These are phyloP conservation scores for Amorphotheca resinae DNA, from an alignment of 495 filamentous ascomycete species.

Conservation along the genomic window DNA sequence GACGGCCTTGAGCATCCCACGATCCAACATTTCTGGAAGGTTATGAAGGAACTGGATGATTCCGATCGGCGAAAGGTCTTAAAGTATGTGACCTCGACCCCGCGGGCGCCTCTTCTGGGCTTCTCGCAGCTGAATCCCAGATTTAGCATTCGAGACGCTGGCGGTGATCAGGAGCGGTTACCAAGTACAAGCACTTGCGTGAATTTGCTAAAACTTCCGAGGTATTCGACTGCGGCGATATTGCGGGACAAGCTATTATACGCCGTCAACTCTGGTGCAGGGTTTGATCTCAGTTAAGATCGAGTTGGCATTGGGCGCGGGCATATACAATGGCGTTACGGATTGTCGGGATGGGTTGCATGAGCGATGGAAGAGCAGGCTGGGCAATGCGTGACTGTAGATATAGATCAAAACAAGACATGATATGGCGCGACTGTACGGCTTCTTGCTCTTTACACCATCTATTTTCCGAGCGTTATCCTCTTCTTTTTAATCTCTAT, in stretches of 20 bases:
- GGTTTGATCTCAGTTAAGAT: slow-evolving; percentile 73
- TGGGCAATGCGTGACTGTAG: not conserved
- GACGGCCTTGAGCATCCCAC: slow-evolving; percentile 77
- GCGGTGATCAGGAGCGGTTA: slow-evolving; percentile 62
- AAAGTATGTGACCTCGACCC: slow-evolving; percentile 91
- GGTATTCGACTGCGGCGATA: slow-evolving; percentile 49
- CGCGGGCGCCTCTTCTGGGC: slow-evolving; percentile 80
- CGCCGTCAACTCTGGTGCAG: slow-evolving; percentile 81
- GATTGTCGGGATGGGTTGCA: not conserved
- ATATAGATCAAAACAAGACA: too few relatives aligned
- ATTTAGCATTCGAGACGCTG: slow-evolving; percentile 85
- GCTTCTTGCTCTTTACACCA: too few relatives aligned
- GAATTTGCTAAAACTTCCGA: slow-evolving; percentile 86
- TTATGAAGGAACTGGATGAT: slow-evolving; percentile 64
- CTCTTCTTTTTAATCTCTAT: too few relatives aligned
- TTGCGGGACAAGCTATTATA: slow-evolving; percentile 76
- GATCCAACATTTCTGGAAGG: slow-evolving; percentile 81
- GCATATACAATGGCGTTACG: not conserved
- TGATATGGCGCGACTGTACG: too few relatives aligned
- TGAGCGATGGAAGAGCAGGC: not conserved
- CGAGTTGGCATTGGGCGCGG: not conserved
- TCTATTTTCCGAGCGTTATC: too few relatives aligned
- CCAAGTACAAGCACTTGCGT: slow-evolving; percentile 97
- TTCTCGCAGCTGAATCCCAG: slow-evolving; percentile 75
- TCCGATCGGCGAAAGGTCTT: slow-evolving; percentile 72